Evolutionary conservation across 2,329 filamentous ascomycete genomes (phyloP), one percentile per base, ranked within the genome.

Genomic region (Didymella segeticola): DNA sequence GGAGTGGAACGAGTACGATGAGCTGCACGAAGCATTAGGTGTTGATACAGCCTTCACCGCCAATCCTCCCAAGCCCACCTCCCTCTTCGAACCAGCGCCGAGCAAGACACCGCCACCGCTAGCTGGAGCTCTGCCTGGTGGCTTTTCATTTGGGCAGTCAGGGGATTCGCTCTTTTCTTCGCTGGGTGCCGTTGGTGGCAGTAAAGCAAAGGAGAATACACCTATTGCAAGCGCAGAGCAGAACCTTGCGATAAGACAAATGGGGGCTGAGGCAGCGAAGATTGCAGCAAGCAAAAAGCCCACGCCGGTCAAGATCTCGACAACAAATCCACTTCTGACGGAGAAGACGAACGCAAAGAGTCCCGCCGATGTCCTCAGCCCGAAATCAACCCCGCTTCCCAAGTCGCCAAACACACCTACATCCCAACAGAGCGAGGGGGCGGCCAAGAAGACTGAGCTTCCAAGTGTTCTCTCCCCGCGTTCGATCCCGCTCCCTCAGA

Each of bases 1-100:
- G 77, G 95, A 99, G 73, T 98, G 93, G 95, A 99, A 99, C 79
- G 95, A 99, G 75, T 97, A 96, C 76, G 92, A 92, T 76, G 93
- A 98, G 78, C 84, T 99, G 57, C 91, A 92, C 75, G 86, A 93
- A 76, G 89, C 93, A 67, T 86, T 98, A 66, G 81, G 81, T n/a
- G 61, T 69, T n/a, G 66, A 66, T 26, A 47, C 62, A 9, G 57
- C 62, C 20, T 64, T 71, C 36, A 63, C 74, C 56, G 68, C 67
- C 17, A 72, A 67, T 63, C 58, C 71, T 63, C 54, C 73, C 49
- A 69, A 68, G 37, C 62, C 67, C 27, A 48, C 62, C n/a, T 49
- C 47, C 49, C 48, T 56, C 17, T 56, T 47, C 31, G 54, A 58
- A 12, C 43, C 53, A 38, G 33, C 55, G 19, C 51, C 56, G 20